Conservation (phyloP, 192 early-diverging fungal genomes). For the Entomortierella lignicola region DNA sequence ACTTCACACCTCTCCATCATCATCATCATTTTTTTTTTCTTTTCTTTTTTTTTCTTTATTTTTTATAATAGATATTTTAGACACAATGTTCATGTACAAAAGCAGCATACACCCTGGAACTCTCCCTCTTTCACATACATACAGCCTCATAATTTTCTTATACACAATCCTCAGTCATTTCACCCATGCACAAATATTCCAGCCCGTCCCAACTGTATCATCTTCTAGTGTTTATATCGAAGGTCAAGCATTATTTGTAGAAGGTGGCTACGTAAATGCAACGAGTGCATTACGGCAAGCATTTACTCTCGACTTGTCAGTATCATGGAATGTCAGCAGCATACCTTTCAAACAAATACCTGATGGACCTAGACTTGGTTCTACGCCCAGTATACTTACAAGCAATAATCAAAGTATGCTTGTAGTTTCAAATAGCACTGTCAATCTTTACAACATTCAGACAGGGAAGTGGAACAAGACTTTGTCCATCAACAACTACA, state of each 20-base stretch:
- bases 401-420: not conserved
- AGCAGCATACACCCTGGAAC: not conserved
- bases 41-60: too few relatives aligned
- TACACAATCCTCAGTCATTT: not conserved
- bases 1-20: too few relatives aligned
- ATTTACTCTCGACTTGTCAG: not conserved
- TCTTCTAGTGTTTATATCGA: slow-evolving; percentile 1
- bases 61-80: too few relatives aligned
- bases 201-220: not conserved
- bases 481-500: not conserved
- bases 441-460: not conserved
- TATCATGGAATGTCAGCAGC: not conserved
- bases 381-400: not conserved
- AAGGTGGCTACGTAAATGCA: not conserved
- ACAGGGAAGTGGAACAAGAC: not conserved
- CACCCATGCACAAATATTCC: slow-evolving; percentile 5
- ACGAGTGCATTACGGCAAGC: not conserved
- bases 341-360: not conserved
- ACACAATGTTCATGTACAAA: too few relatives aligned
- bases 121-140: not conserved
- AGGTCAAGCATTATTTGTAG: slow-evolving; percentile 14
- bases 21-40: too few relatives aligned
- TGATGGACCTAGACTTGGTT: not conserved
- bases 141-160: not conserved
- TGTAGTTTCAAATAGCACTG: not conserved